These are phyloP conservation scores for Emergomyces africanus DNA, from an alignment of 2,329 filamentous ascomycete species.

Conservation along the genomic window DNA sequence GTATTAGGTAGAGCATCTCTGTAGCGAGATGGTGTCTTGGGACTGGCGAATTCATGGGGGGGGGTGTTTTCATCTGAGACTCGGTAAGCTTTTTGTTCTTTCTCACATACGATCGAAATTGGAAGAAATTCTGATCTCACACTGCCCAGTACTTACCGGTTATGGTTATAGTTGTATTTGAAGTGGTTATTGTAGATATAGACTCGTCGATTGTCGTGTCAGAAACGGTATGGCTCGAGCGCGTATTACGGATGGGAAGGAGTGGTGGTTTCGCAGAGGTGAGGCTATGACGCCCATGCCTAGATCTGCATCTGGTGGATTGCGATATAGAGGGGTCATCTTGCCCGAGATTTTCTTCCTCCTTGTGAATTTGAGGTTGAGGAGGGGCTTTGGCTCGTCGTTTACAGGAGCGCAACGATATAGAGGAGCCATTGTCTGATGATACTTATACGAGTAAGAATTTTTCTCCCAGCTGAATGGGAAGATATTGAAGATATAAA, in stretches of 20 bases:
- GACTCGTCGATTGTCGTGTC: conserved; percentile 29
- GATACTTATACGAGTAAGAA: conserved; percentile 5
- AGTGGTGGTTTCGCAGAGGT: conserved; percentile 9
- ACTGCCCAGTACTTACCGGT: conserved; percentile 19
- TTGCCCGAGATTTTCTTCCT: conserved; percentile 9
- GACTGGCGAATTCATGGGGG: conserved; percentile 31
- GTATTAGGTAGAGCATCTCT: conserved; percentile 59
- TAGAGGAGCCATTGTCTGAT: conserved; percentile 10
- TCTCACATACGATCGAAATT: neutral
- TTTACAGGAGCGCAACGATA: conserved; percentile 33
- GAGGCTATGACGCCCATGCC: conserved; percentile 21
- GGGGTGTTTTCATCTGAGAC: conserved; percentile 30
- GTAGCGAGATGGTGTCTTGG: conserved; percentile 55
- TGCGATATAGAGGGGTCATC: conserved; percentile 14
- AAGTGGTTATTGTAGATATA: conserved; percentile 36
- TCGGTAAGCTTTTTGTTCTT: neutral
- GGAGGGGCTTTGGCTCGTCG: conserved; percentile 30
- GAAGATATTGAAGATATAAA: conserved; percentile 7
- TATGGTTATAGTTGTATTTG: conserved; percentile 25
- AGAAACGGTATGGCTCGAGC: conserved; percentile 36
- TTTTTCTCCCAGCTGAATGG: neutral
- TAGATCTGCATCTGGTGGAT: conserved; percentile 23
- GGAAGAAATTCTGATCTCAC: neutral
- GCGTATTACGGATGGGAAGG: conserved; percentile 23
- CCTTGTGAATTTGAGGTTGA: conserved; percentile 25